Evolutionary conservation across 108 stramenopile species (phyloP).

Genomic region (Seminavis robusta): DNA sequence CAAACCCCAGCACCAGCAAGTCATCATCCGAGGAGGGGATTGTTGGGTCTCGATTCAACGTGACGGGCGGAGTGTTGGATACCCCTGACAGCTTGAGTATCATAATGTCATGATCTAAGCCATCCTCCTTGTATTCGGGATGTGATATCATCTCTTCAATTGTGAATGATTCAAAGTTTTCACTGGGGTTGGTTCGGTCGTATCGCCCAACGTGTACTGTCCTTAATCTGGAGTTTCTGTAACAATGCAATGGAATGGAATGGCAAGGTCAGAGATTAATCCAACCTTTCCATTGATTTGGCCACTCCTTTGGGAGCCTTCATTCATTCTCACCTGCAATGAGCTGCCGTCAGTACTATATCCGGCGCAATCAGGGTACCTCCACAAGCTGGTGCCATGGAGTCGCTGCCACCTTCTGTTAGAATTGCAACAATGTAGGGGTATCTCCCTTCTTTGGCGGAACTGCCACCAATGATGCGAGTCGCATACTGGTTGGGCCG

Average conservation of each 20-base stretch:
- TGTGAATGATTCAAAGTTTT: slow-evolving; percentile 19
- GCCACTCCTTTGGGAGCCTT: not conserved
- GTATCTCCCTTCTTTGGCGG: slow-evolving; percentile 30
- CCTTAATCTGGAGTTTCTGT: no score
- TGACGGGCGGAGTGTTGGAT: slow-evolving; percentile 13
- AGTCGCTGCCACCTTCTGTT: slow-evolving; percentile 2
- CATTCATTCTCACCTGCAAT: slow-evolving; percentile 30
- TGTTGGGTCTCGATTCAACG: slow-evolving; percentile 38
- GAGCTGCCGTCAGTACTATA: slow-evolving; percentile 58
- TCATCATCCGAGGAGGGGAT: slow-evolving; percentile 19
- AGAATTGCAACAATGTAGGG: slow-evolving; percentile 50
- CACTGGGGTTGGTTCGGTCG: slow-evolving; percentile 15
- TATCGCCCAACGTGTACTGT: slow-evolving; percentile 40
- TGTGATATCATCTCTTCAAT: slow-evolving; percentile 39
- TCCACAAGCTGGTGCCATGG: slow-evolving; percentile 39
- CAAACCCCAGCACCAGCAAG: slow-evolving; percentile 55
- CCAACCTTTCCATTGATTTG: slow-evolving; percentile 2
- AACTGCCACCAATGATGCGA: slow-evolving; percentile 53
- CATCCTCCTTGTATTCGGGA: slow-evolving; percentile 24
- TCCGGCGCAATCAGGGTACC: slow-evolving; percentile 57
- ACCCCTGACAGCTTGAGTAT: slow-evolving; percentile 31
- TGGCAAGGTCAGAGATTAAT: no score
- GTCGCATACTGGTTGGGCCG: no score
- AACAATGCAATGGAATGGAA: no score
- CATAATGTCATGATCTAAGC: slow-evolving; percentile 43